These are phyloP conservation scores for Talaromyces sp. DNA, from an alignment of 2,329 filamentous ascomycete species.

Conservation along the genomic window DNA sequence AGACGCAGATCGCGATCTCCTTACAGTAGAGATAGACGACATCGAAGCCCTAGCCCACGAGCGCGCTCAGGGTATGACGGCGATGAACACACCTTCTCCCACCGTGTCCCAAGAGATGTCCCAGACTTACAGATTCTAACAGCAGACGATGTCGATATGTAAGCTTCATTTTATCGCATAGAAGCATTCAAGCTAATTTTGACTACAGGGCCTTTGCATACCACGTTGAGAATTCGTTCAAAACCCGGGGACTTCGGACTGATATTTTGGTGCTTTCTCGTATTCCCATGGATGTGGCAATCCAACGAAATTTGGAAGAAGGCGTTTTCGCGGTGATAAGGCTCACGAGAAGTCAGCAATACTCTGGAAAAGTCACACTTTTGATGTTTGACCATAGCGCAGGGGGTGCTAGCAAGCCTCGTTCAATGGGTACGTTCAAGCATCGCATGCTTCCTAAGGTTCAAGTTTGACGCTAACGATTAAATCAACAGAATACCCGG, in stretches of 20 bases:
- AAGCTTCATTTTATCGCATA: constrained; percentile 21
- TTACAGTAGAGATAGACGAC: constrained; percentile 59
- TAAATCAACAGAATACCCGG: constrained; percentile 64
- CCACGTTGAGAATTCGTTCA: constrained; percentile 77
- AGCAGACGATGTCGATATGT: constrained; percentile 68
- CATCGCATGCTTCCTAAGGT: neutral
- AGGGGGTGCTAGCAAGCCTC: constrained; percentile 66
- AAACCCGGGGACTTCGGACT: constrained; percentile 65
- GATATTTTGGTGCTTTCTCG: constrained; percentile 78
- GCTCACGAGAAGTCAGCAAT: constrained; percentile 67
- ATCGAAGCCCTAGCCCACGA: constrained; percentile 67
- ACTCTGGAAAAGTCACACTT: constrained; percentile 69
- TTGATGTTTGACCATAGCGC: constrained; percentile 80
- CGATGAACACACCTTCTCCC: constrained; percentile 68
- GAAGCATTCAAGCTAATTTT: neutral
- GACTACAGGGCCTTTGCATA: constrained; percentile 66
- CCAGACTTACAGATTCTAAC: constrained; percentile 88
- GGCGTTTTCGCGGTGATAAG: constrained; percentile 83
- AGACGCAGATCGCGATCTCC: constrained; percentile 70
- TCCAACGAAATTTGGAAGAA: constrained; percentile 80
- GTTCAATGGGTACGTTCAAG: constrained; percentile 62
- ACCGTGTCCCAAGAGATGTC: constrained; percentile 69
- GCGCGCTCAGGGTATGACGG: constrained; percentile 53
- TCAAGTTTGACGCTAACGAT: constrained; percentile 14
- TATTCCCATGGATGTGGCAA: constrained; percentile 72